phyloP scores from a whole-genome alignment of 805 yeast species.

The Myxozyma lipomycoides region DNA sequence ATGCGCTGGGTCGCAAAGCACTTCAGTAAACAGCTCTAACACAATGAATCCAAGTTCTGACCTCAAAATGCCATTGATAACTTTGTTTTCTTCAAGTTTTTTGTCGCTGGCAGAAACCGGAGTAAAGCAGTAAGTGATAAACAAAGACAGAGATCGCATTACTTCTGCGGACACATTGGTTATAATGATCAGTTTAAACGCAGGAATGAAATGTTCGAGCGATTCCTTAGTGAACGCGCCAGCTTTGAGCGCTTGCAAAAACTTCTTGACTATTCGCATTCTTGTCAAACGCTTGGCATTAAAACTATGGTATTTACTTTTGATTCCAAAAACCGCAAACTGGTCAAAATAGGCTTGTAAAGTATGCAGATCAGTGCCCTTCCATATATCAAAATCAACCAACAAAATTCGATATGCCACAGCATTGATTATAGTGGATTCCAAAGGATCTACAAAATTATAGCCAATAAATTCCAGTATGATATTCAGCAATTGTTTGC shows the following conservation, averaged over 20 bases:
- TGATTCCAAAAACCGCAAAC: constrained; percentile 49
- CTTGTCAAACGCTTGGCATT: constrained; percentile 53
- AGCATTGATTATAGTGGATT: constrained; percentile 55
- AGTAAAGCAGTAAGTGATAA: constrained; percentile 48
- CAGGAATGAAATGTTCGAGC: constrained; percentile 40
- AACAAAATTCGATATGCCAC: constrained; percentile 55
- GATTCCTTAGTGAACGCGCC: constrained; percentile 40
- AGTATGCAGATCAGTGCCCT: constrained; percentile 42
- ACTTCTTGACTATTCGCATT: constrained; percentile 45
- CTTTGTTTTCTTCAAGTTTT: constrained; percentile 22
- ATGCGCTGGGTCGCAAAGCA: constrained; percentile 42
- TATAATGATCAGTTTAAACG: constrained; percentile 43
- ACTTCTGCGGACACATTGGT: constrained; percentile 53
- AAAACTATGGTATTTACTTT: constrained; percentile 48
- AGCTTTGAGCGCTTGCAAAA: constrained; percentile 50
- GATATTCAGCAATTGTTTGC: constrained; percentile 46
- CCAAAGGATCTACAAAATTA: constrained; percentile 47
- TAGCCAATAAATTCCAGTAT: constrained; percentile 56
- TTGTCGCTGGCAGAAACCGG: not conserved
- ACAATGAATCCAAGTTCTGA: constrained; percentile 32
- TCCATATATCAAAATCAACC: constrained; percentile 62
- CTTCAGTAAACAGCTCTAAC: constrained; percentile 41
- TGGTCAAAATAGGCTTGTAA: constrained; percentile 55
- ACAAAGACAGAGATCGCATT: constrained; percentile 51
- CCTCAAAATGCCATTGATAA: constrained; percentile 11